Base-by-base conservation (phyloP, 2,329 filamentous ascomycete species). In the Colletotrichum kahawae region DNA sequence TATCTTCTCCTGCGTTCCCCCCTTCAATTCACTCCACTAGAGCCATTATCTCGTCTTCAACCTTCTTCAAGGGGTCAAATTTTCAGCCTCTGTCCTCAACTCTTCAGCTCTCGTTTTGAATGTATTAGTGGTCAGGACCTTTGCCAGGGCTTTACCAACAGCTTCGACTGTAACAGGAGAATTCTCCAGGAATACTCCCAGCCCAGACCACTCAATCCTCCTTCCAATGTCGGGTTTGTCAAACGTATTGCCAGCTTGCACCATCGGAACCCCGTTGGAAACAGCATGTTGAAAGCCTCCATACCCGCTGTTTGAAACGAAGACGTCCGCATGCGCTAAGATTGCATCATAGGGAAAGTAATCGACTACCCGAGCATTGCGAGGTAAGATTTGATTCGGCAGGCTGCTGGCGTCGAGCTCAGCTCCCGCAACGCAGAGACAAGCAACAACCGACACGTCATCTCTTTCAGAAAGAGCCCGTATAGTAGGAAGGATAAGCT, bases 221-320 rank as follows among this genome's bases (percentile, higher is more conserved):
- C 76, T 76, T 51, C 77, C 77, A 3, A 76, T 77, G 71, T 88
- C 85, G 1, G 81, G 79, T 27, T 75, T 75, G 63, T 87, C 86
- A 43, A 84, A 84, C 29, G 80, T 82, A 21, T 80, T 78, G 2
- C 88, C 88, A 0, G 86, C 84, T 29, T 89, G 79, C 3, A 90
- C 84, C 78, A 89, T 83, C 2, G 88, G 88, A 24, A 88, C 85
- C 1, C 87, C 86, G 70, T 86, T 84, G 34, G 83, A 81, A 4
- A 89, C 79, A 4, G 83, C 84, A 70, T 89, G 87, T 27, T 84
- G 82, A 63, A 88, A 83, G 2, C 86, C 87, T 5, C 88, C 87
- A 70, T 88, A 90, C 5, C 88, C 87, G 13, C 84, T 88, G 63
- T 89, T 90, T 13, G 83, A 84, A 18, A 90, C 82, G 33, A 89